Evolutionary conservation across 1,284 basidiomycete species (phyloP).

Genomic region (Malassezia japonica): DNA sequence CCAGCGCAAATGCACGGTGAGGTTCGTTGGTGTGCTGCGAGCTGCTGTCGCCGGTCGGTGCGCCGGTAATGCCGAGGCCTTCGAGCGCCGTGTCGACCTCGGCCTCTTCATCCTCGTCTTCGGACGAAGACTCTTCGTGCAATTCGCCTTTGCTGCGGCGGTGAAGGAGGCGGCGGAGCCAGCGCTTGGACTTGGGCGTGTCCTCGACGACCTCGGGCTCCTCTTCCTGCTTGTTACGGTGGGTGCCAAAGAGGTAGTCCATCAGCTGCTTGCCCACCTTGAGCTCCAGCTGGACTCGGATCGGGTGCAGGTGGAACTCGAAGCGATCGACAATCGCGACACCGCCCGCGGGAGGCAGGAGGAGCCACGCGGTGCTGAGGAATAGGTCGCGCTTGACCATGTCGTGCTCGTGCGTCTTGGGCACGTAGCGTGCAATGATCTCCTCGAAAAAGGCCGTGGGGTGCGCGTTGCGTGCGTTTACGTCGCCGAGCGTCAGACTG

Average conservation of each 20-base stretch:
- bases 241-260: slow-evolving; percentile 67
- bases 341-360: slow-evolving; percentile 66
- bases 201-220: slow-evolving; percentile 20
- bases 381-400: slow-evolving; percentile 40
- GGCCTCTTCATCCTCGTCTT: not conserved
- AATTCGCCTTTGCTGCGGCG: not conserved
- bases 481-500: slow-evolving; percentile 64
- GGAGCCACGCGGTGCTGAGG: slow-evolving; percentile 35
- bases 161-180: slow-evolving; percentile 1
- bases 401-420: slow-evolving; percentile 21
- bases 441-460: slow-evolving; percentile 76
- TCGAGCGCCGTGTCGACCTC: not conserved
- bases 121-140: not conserved
- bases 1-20: not conserved
- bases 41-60: not conserved
- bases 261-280: slow-evolving; percentile 70
- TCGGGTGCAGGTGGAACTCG: slow-evolving; percentile 69
- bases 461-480: slow-evolving; percentile 75
- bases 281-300: slow-evolving; percentile 65
- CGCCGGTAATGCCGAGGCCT: no score
- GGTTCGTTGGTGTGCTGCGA: not conserved
- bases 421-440: slow-evolving; percentile 62
- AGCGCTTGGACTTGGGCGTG: slow-evolving; percentile 16
- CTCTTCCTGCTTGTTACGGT: slow-evolving; percentile 27
- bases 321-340: slow-evolving; percentile 82